phyloP scores from a whole-genome alignment of 306 rosid genomes.

The Medicago lupulina region DNA sequence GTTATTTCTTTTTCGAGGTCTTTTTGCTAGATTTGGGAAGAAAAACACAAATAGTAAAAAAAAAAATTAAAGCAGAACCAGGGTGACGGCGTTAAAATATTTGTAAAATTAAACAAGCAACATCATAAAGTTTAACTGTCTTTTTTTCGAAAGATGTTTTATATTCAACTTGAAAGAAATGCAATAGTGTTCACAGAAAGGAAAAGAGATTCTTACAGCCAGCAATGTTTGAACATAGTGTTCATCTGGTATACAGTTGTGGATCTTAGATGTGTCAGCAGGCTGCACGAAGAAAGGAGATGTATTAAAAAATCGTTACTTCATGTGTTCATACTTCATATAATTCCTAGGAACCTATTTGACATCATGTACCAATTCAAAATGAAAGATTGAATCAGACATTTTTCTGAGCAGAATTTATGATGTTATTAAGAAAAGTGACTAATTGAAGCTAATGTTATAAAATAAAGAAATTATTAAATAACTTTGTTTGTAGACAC shows the following conservation, averaged over 20 bases:
- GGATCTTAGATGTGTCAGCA: slow-evolving; percentile 77
- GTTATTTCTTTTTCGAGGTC: slow-evolving; percentile 86
- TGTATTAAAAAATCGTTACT: slow-evolving; percentile 23
- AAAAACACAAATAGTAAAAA: slow-evolving; percentile 14
- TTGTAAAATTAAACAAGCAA: neutral
- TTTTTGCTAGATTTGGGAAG: slow-evolving; percentile 65
- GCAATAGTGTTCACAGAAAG: neutral
- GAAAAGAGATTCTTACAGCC: slow-evolving; percentile 67
- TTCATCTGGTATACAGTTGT: slow-evolving; percentile 97
- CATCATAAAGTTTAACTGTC: neutral
- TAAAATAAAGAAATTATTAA: neutral
- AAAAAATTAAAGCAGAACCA: slow-evolving; percentile 35
- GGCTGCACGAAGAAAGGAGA: slow-evolving; percentile 66
- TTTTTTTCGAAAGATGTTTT: slow-evolving; percentile 14
- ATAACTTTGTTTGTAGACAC: slow-evolving; percentile 8
- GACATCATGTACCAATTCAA: slow-evolving; percentile 14
- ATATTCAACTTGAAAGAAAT: slow-evolving; percentile 7
- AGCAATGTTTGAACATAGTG: slow-evolving; percentile 93
- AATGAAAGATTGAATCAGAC: slow-evolving; percentile 25
- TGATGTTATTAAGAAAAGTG: neutral
- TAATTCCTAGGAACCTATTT: slow-evolving; percentile 20
- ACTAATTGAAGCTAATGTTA: neutral
- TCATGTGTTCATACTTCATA: slow-evolving; percentile 34
- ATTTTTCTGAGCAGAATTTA: slow-evolving; percentile 4
- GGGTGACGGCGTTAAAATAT: slow-evolving; percentile 1